Percentiles rank a stretch among this genome's conserved stretches.
These are phyloP conservation scores for Haematococcus sp. DNA, from an alignment of 139 green algal species.

Conservation along the genomic window DNA sequence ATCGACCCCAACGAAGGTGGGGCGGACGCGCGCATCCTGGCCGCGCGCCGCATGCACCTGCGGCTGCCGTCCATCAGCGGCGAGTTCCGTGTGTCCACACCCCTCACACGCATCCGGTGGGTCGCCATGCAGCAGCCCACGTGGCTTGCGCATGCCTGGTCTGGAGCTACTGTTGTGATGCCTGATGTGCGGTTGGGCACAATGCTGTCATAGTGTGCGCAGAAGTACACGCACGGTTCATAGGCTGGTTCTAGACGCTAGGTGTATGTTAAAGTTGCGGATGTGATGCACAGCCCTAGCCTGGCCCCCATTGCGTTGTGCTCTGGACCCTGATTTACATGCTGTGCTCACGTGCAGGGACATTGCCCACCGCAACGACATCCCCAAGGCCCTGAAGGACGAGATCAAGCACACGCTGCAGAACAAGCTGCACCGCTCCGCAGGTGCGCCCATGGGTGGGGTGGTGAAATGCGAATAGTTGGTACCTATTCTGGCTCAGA, in stretches of 20 bases:
- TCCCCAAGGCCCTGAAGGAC: conserved; percentile 79
- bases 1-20: conserved; percentile 8
- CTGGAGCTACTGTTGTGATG: too few species aligned
- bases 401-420: conserved; percentile 99
- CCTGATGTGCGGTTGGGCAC: too few species aligned
- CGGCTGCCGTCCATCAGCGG: conserved; percentile 89
- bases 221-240: too few species aligned
- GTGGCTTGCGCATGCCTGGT: too few species aligned
- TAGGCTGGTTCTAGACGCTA: too few species aligned
- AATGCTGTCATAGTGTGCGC: too few species aligned
- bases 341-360: not conserved
- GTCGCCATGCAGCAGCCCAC: not conserved
- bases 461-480: too few species aligned
- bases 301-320: too few species aligned
- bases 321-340: too few species aligned
- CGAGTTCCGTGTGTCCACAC: conserved; percentile 80
- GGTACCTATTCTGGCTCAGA: too few species aligned
- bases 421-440: conserved; percentile 99
- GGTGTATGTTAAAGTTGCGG: too few species aligned
- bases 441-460: conserved; percentile 45
- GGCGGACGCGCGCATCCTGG: conserved; percentile 24
- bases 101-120: conserved; percentile 94
- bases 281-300: too few species aligned
- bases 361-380: conserved; percentile 60
- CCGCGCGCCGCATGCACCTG: conserved; percentile 69